Evolutionary conservation across 2,329 filamentous ascomycete genomes (phyloP).

Genomic region (Pseudomassariella vexata): DNA sequence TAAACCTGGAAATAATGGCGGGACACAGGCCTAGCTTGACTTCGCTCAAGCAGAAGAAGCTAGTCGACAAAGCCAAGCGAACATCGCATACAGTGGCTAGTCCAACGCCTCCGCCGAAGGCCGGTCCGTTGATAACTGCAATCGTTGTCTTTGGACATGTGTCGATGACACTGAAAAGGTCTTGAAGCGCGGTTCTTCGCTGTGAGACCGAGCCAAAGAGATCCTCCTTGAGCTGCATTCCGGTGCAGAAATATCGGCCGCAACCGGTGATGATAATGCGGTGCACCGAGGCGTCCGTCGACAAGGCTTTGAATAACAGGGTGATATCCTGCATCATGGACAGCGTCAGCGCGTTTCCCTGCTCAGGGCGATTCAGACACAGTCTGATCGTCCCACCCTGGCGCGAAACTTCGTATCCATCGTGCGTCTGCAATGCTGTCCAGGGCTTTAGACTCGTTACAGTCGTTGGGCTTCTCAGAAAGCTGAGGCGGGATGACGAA

Average conservation of each 20-base stretch:
- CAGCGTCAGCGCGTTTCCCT: slow-evolving; percentile 31
- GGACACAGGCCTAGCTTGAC: slow-evolving; percentile 31
- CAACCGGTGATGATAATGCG: slow-evolving; percentile 28
- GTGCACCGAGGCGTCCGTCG: slow-evolving; percentile 19
- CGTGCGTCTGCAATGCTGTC: no score
- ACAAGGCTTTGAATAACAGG: slow-evolving; percentile 16
- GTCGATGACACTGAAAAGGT: slow-evolving; percentile 31
- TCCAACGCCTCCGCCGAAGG: slow-evolving; percentile 37
- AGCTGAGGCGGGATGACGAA: no score
- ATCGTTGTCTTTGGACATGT: slow-evolving; percentile 33
- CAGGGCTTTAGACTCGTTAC: no score
- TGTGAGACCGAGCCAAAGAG: no score
- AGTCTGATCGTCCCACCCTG: no score
- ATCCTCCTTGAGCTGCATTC: slow-evolving; percentile 31
- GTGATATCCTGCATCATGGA: slow-evolving; percentile 28
- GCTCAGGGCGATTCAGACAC: slow-evolving; percentile 29
- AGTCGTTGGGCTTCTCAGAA: no score
- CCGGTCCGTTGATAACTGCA: slow-evolving; percentile 33
- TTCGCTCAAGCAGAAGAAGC: slow-evolving; percentile 29
- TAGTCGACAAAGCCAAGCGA: slow-evolving; percentile 15
- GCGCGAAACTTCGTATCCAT: no score
- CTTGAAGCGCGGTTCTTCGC: no score
- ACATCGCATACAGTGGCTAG: slow-evolving; percentile 36
- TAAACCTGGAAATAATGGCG: slow-evolving; percentile 32
- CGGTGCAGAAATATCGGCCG: slow-evolving; percentile 35